Conservation (phyloP, 148 eudicot species). For the Rhododendron kiyosumense region DNA sequence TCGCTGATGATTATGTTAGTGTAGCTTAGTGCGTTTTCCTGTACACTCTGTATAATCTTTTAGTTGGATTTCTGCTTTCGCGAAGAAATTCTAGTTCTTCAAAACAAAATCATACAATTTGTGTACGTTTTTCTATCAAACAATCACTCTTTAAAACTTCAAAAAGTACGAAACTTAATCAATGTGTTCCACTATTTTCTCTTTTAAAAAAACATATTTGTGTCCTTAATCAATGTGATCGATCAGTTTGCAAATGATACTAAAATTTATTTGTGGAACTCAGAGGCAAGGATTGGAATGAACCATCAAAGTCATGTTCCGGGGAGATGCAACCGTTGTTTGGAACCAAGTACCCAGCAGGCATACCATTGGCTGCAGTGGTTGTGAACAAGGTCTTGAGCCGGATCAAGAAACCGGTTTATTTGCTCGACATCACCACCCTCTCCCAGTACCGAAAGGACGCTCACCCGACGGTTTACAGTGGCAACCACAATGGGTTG, state of each 20-base stretch:
- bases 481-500: constrained; percentile 8
- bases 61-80: too few species aligned
- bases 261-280: neutral
- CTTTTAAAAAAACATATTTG: too few species aligned
- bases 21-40: too few species aligned
- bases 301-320: constrained; percentile 17
- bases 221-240: too few species aligned
- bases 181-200: too few species aligned
- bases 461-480: constrained; percentile 36
- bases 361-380: constrained; percentile 18
- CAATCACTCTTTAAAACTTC: too few species aligned
- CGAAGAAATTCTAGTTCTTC: too few species aligned
- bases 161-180: too few species aligned
- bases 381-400: constrained; percentile 37
- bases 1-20: too few species aligned
- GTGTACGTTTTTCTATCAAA: neutral
- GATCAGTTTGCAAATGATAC: neutral
- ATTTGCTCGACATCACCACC: constrained; percentile 41
- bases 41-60: too few species aligned
- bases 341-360: constrained; percentile 28
- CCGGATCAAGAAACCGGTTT: constrained; percentile 23
- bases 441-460: constrained; percentile 45
- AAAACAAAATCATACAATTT: neutral
- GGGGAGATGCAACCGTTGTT: constrained; percentile 24
- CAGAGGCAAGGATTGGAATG: constrained; percentile 62